Evolutionary conservation across 805 yeast species (phyloP).

Genomic region (Yamadazyma philogaea): DNA sequence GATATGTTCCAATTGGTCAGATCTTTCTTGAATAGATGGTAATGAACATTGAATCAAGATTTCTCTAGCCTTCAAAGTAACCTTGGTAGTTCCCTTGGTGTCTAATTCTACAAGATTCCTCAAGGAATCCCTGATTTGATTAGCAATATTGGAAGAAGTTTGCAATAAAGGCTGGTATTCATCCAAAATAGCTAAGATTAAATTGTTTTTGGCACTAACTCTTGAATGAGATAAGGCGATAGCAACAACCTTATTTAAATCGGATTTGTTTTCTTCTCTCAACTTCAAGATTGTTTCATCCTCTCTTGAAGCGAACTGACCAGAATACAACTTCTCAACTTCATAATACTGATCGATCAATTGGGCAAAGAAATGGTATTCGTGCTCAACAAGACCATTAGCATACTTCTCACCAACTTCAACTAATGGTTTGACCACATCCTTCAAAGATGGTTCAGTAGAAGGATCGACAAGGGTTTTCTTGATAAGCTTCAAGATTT

Average conservation of each 20-base stretch:
- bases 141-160: conserved; percentile 65
- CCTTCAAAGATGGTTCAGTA: conserved; percentile 34
- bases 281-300: conserved; percentile 85
- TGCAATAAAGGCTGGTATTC: conserved; percentile 79
- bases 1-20: conserved; percentile 96
- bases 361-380: conserved; percentile 67
- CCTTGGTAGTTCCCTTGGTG: conserved; percentile 87
- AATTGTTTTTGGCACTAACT: conserved; percentile 88
- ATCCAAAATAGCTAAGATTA: conserved; percentile 79
- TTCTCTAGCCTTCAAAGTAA: conserved; percentile 92
- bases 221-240: conserved; percentile 86
- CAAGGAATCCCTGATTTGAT: conserved; percentile 66
- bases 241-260: conserved; percentile 67
- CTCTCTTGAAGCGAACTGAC: conserved; percentile 76
- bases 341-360: conserved; percentile 70
- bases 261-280: conserved; percentile 83
- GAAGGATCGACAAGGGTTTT: conserved; percentile 53
- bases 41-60: conserved; percentile 93
- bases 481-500: conserved; percentile 66
- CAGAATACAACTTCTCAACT: conserved; percentile 76
- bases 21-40: conserved; percentile 93
- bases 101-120: conserved; percentile 83
- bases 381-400: conserved; percentile 80
- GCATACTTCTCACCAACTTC: conserved; percentile 67
- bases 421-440: conserved; percentile 68